Conservation (phyloP, 495 filamentous ascomycete genomes). For the Penicillium taxi region DNA sequence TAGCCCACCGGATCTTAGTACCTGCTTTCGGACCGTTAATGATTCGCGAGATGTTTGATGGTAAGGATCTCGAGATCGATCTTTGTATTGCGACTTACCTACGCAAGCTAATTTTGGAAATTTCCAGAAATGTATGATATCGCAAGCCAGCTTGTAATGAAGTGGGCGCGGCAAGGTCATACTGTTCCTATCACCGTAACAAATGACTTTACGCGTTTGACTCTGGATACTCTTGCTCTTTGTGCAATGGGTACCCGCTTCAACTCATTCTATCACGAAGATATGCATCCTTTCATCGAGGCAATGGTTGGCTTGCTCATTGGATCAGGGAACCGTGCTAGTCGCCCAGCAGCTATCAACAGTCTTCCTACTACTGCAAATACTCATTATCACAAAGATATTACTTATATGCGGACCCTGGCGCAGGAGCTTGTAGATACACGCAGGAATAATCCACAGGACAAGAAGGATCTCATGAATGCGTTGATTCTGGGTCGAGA, state of each 20-base stretch:
- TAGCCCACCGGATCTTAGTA: conserved; percentile 59
- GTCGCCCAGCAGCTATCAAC: conserved; percentile 44
- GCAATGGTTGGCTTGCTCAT: conserved; percentile 55
- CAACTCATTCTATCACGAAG: conserved; percentile 64
- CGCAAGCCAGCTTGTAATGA: conserved; percentile 59
- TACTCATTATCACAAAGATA: conserved; percentile 51
- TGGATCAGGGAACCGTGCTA: conserved; percentile 45
- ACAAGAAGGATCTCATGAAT: conserved; percentile 62
- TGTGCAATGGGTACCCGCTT: conserved; percentile 69
- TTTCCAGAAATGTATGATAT: conserved; percentile 68
- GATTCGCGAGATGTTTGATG: conserved; percentile 61
- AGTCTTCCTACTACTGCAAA: conserved; percentile 44
- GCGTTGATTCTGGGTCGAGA: conserved; percentile 62
- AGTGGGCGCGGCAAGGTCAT: conserved; percentile 63
- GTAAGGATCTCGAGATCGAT: conserved; percentile 5
- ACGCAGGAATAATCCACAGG: conserved; percentile 45
- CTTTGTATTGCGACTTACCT: not conserved
- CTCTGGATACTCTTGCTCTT: conserved; percentile 64
- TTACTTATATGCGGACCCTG: conserved; percentile 46
- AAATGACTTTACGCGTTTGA: conserved; percentile 69
- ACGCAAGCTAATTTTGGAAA: too few species aligned
- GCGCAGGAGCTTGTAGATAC: conserved; percentile 52
- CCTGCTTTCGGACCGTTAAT: conserved; percentile 66
- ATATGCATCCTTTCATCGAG: conserved; percentile 57
- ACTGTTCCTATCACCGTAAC: conserved; percentile 47